Evolutionary conservation across 352 stramenopile genomes (phyloP).

Genomic region (Pythium graminicola): DNA sequence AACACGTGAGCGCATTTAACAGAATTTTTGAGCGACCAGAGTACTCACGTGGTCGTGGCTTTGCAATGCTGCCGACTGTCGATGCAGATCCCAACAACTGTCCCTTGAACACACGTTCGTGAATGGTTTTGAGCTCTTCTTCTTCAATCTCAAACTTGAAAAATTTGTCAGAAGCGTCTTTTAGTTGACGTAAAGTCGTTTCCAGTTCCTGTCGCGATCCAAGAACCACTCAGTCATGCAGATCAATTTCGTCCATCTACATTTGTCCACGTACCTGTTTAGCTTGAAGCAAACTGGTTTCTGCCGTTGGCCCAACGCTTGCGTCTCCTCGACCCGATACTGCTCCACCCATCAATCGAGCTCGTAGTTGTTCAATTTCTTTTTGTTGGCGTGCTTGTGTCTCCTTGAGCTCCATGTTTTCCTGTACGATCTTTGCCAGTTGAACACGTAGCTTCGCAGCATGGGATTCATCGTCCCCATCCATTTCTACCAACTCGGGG

Average conservation of each 20-base stretch:
- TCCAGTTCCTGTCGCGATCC: slow-evolving; percentile 40
- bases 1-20: too few relatives aligned
- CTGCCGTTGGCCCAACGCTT: slow-evolving; percentile 1
- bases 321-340: not conserved
- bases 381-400: slow-evolving; percentile 48
- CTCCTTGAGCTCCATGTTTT: slow-evolving; percentile 62
- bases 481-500: slow-evolving; percentile 1
- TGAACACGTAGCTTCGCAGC: slow-evolving; percentile 21
- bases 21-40: too few relatives aligned
- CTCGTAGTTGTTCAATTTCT: slow-evolving; percentile 44
- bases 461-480: not conserved
- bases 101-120: slow-evolving; percentile 47
- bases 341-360: slow-evolving; percentile 14
- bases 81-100: not conserved
- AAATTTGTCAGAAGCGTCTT: slow-evolving; percentile 78
- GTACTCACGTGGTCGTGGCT: slow-evolving; percentile 27
- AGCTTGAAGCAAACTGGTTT: slow-evolving; percentile 20
- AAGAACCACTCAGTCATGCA: not conserved
- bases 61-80: slow-evolving; percentile 16
- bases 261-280: slow-evolving; percentile 24
- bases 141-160: slow-evolving; percentile 94
- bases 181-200: slow-evolving; percentile 52
- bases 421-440: slow-evolving; percentile 48
- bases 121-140: slow-evolving; percentile 80
- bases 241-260: not conserved